phyloP scores from a whole-genome alignment of 192 early-diverging fungal species.

The Geranomyces michiganensis region DNA sequence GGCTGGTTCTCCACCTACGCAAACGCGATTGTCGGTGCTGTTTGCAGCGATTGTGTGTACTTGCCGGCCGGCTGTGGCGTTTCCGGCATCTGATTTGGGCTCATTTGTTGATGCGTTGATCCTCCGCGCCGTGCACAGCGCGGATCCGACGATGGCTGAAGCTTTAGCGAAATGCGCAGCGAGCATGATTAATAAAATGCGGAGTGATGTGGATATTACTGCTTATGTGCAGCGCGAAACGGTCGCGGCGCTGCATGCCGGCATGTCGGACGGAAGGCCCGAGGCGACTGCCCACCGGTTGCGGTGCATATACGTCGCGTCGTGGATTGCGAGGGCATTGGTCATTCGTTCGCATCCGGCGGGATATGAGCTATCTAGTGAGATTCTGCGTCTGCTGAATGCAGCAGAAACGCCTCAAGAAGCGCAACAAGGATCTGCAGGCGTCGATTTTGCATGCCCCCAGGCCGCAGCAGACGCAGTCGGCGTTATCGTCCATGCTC shows the following conservation, averaged over 20 bases:
- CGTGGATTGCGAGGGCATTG: conserved; percentile 69
- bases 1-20: conserved; percentile 6
- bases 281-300: background rate
- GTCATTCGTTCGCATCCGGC: conserved; percentile 54
- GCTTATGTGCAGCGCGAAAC: background rate
- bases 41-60: conserved; percentile 27
- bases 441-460: conserved; percentile 13
- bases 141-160: conserved; percentile 47
- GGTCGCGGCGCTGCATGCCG: background rate
- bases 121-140: conserved; percentile 32
- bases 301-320: conserved; percentile 25
- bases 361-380: conserved; percentile 57
- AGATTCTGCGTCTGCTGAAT: conserved; percentile 58
- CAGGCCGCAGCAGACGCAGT: conserved; percentile 67
- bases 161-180: conserved; percentile 61
- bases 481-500: conserved; percentile 74
- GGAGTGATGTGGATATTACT: conserved; percentile 12
- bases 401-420: conserved; percentile 11
- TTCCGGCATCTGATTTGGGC: conserved; percentile 10
- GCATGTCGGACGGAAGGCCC: background rate
- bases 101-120: conserved; percentile 32
- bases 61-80: conserved; percentile 1
- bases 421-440: conserved; percentile 28
- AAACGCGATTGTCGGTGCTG: conserved; percentile 17
- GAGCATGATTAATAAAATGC: conserved; percentile 70